A percentile compares a stretch with the other conserved stretches of the same genome.
Evolutionary conservation across 306 rosid genomes (phyloP).

Genomic region (Corylus avellana): DNA sequence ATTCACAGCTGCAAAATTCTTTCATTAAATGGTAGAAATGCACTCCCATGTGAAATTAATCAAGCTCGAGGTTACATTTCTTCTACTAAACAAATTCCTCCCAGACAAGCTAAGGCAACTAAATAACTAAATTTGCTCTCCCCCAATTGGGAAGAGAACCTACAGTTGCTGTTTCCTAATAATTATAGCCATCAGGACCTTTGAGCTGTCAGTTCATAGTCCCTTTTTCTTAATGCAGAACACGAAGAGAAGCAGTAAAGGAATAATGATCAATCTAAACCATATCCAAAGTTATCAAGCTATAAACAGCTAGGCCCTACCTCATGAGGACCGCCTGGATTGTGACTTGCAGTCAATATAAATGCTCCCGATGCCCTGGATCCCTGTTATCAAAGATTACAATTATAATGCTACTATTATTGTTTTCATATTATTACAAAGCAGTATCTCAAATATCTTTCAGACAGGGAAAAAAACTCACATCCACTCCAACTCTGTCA

Average conservation of each 20-base stretch:
- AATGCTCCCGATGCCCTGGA: slow-evolving; percentile 91
- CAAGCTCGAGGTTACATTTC: neutral
- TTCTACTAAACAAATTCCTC: neutral
- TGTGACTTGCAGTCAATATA: slow-evolving; percentile 98
- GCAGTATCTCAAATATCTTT: slow-evolving; percentile 4
- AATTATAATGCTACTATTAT: slow-evolving; percentile 3
- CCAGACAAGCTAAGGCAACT: neutral
- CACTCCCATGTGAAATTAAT: neutral
- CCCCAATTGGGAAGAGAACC: neutral
- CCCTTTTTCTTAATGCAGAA: neutral
- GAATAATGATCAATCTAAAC: neutral
- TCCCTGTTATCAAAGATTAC: slow-evolving; percentile 58
- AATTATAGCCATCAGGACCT: neutral
- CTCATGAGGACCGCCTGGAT: slow-evolving; percentile 99
- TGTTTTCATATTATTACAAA: neutral
- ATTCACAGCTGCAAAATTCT: neutral
- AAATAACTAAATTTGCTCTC: neutral
- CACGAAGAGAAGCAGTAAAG: neutral
- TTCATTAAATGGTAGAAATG: neutral
- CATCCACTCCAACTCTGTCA: slow-evolving; percentile 88
- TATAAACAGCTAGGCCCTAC: slow-evolving; percentile 25
- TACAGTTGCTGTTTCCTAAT: neutral
- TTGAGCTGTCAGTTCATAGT: neutral
- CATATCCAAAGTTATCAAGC: neutral
- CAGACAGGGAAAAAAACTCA: slow-evolving; percentile 40